Evolutionary conservation across 176 grass and related monocot genomes (phyloP).

Genomic region (Zea mays): Zm-B73-REFERENCE-NAM-5.0 NC_050099.1:197082001-197082500

Average conservation of each 20-base stretch:
- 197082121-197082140: constrained; percentile 4
- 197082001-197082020: not conserved
- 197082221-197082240: not conserved
- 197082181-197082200: not conserved
- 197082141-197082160: not conserved
- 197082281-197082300: not conserved
- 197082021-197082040: constrained; percentile 70
- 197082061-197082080: constrained; percentile 67
- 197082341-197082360: not conserved
- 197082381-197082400: not conserved
- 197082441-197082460: not conserved
- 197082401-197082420: not conserved
- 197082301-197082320: not conserved
- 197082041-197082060: constrained; percentile 83
- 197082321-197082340: constrained; percentile 5
- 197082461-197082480: not conserved
- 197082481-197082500: not conserved
- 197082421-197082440: not conserved
- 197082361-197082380: not conserved
- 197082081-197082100: constrained; percentile 70
- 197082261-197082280: constrained; percentile 19
- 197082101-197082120: constrained; percentile 71
- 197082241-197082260: constrained; percentile 13
- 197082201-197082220: not conserved
- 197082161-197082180: not conserved